Conservation (phyloP, 768 basidiomycete species). For the Trametes elegans region DNA sequence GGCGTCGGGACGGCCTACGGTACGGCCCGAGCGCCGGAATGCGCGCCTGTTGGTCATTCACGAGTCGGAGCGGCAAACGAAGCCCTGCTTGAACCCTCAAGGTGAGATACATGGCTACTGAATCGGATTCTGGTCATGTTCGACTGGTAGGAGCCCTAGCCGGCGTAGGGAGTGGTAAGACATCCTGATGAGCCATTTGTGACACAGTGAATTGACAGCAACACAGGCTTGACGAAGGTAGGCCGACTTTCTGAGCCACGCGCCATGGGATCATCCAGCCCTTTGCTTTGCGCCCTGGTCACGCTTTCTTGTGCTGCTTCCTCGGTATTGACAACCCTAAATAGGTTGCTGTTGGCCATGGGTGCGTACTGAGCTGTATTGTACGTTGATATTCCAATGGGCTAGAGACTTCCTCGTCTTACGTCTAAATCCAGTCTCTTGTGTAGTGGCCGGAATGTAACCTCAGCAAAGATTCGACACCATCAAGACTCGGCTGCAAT, state of each 20-base stretch:
- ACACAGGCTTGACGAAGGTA: conserved; percentile 18
- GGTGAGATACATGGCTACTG: conserved; percentile 4
- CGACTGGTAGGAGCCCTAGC: conserved; percentile 56
- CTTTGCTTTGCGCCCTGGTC: background rate
- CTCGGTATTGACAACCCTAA: too few species aligned
- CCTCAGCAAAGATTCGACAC: conserved; percentile 69
- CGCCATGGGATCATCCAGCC: too few species aligned
- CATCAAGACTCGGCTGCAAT: conserved; percentile 71
- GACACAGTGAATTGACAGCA: background rate
- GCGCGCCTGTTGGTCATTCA: too few species aligned
- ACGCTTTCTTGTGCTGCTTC: too few species aligned
- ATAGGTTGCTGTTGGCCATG: conserved; percentile 70
- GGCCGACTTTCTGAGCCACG: too few species aligned
- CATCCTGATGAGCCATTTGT: background rate
- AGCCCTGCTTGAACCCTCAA: background rate
- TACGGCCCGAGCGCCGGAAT: background rate
- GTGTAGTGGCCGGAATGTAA: too few species aligned
- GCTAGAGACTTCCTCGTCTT: background rate
- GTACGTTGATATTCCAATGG: background rate
- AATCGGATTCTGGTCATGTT: conserved; percentile 33
- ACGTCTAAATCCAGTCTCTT: too few species aligned
- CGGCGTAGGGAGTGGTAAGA: conserved; percentile 60
- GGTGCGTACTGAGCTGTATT: too few species aligned
- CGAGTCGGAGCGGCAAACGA: background rate
- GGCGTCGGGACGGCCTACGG: background rate